Conservation (phyloP, 2,329 filamentous ascomycete species). For the Aspergillus nomiae region DNA sequence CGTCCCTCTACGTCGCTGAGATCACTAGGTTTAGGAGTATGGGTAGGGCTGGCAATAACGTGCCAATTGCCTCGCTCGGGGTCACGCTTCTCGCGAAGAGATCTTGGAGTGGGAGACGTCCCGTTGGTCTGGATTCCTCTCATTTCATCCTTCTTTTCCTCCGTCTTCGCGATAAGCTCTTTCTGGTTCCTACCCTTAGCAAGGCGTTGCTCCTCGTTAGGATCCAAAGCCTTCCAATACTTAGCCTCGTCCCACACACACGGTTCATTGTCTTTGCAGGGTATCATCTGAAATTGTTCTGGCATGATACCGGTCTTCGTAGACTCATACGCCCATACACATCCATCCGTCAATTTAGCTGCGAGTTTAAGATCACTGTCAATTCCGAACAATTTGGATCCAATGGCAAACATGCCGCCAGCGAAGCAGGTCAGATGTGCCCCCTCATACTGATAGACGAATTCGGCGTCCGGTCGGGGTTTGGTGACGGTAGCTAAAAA, state of each 20-base stretch:
- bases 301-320: constrained; percentile 64
- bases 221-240: constrained; percentile 50
- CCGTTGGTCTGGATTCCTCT: background rate
- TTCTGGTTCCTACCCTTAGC: constrained; percentile 27
- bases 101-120: background rate
- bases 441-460: constrained; percentile 52
- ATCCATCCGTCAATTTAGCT: constrained; percentile 60
- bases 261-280: constrained; percentile 46
- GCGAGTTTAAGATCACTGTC: constrained; percentile 58
- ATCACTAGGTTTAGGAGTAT: background rate
- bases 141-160: constrained; percentile 2
- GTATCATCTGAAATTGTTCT: constrained; percentile 56
- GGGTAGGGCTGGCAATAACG: constrained; percentile 12
- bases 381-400: constrained; percentile 59
- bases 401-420: constrained; percentile 64
- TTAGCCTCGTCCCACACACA: constrained; percentile 58
- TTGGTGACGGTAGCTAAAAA: constrained; percentile 39
- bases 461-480: constrained; percentile 20
- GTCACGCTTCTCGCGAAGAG: background rate
- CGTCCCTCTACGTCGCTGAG: constrained; percentile 3
- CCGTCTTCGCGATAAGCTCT: constrained; percentile 15
- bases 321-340: constrained; percentile 64
- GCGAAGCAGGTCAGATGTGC: constrained; percentile 63
- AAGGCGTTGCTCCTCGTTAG: constrained; percentile 32
- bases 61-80: constrained; percentile 23